Evolutionary conservation across 1,284 basidiomycete species (phyloP), one percentile per base, ranked within the genome.

Genomic region (Apiotrichum sp.): DNA sequence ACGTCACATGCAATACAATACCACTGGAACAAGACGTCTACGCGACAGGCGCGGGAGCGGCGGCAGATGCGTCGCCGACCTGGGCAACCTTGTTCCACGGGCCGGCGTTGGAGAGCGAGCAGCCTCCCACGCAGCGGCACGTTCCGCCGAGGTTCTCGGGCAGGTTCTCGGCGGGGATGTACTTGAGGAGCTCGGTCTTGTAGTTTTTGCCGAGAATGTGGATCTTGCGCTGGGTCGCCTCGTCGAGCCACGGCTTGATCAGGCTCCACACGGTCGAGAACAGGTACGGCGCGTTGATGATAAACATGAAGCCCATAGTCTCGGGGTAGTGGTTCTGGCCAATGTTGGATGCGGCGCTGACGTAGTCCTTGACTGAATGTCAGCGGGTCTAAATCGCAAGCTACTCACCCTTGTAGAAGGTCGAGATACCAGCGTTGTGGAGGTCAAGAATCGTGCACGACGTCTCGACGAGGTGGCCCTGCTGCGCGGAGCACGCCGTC

Each of bases 361-460:
- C 87, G 79, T 95, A 97, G 77, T 88, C 86, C 78, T 92, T 93
- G 77, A 96, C 93, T 73, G 50, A 5, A 22, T 22, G 22, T 22
- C 22, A 22, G 22, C 22, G 22, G 22, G 22, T 22, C 22, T 22
- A 22, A 22, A 22, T 22, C 22, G 22, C 22, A 22, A 22, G 22
- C 22, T 22, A 67, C 69, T 58, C 58, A 71, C 71, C 71, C 72
- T 84, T 85, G 79, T 87, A 93, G 75, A 97, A 98, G 71, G 84
- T 86, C 59, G 82, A 79, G 63, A 98, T 75, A 33, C 87, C 85
- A 54, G 96, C 92, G 71, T 84, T 83, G 58, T 86, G 77, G 59
- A 98, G 83, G 75, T 98, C 95, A 78, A 98, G 84, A 80, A 98
- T 95, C 57, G 95, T 98, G 84, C 93, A 98, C 56, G 86, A 90